phyloP scores from a whole-genome alignment of 2,329 filamentous ascomycete genomes.

The Orbilia ellipsospora region DNA sequence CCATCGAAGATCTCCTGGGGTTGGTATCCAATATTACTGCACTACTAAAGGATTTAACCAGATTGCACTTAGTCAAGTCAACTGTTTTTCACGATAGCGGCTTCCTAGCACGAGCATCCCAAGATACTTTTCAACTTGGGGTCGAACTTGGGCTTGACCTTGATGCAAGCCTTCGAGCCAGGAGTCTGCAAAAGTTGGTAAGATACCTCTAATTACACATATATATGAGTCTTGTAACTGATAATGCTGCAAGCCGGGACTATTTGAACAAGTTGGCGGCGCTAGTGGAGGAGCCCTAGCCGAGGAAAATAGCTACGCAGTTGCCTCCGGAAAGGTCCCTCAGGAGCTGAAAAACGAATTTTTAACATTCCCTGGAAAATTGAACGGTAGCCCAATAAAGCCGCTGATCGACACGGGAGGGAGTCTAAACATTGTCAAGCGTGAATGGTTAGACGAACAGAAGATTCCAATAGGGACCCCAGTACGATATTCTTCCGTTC shows the following conservation, averaged over 20 bases:
- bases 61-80: too few relatives aligned
- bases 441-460: slow-evolving; percentile 27
- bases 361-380: slow-evolving; percentile 22
- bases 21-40: too few relatives aligned
- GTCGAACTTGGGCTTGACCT: not conserved
- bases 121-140: not conserved
- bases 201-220: not conserved
- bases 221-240: not conserved
- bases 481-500: not conserved
- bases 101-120: too few relatives aligned
- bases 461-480: slow-evolving; percentile 19
- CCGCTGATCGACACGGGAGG: slow-evolving; percentile 48
- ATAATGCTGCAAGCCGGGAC: not conserved
- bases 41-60: too few relatives aligned
- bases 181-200: not conserved
- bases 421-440: slow-evolving; percentile 41
- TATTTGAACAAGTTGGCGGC: too few relatives aligned
- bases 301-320: slow-evolving; percentile 1
- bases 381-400: slow-evolving; percentile 21
- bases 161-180: not conserved
- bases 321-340: slow-evolving; percentile 8
- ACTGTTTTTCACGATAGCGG: too few relatives aligned
- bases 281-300: too few relatives aligned
- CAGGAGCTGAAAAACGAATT: not conserved
- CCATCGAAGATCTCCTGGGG: too few relatives aligned